Conservation (phyloP, 768 basidiomycete species). For the Lactarius evosmus region DNA sequence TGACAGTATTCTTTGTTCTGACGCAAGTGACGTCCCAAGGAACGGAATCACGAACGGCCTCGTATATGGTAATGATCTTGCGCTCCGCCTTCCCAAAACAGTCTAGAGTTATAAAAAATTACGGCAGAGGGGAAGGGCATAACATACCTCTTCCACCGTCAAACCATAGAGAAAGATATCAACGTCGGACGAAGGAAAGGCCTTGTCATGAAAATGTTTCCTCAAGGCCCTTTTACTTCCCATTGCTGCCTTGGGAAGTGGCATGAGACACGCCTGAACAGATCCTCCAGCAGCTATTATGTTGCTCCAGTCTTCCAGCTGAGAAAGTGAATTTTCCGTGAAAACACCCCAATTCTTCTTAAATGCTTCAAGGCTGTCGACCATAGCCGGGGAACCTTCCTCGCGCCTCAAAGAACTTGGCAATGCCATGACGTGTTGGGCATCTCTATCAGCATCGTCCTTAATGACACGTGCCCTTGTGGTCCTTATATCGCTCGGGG, state of each 20-base stretch:
- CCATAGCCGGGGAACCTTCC: constrained; percentile 51
- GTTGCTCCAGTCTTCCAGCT: constrained; percentile 59
- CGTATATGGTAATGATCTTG: constrained; percentile 57
- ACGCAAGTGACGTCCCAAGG: constrained; percentile 69
- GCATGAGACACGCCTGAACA: constrained; percentile 54
- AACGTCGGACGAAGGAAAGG: constrained; percentile 59
- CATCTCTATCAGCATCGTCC: constrained; percentile 43
- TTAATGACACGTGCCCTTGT: constrained; percentile 50
- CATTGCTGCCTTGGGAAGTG: constrained; percentile 47
- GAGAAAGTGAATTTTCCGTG: constrained; percentile 57
- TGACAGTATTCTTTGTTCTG: constrained; percentile 61
- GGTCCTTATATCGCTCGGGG: constrained; percentile 46
- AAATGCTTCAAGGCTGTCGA: constrained; percentile 52
- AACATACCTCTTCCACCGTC: constrained; percentile 47
- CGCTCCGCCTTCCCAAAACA: constrained; percentile 46
- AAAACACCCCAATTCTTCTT: constrained; percentile 63
- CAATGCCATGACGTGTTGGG: constrained; percentile 56
- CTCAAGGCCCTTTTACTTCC: constrained; percentile 54
- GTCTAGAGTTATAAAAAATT: not conserved
- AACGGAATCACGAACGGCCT: constrained; percentile 61
- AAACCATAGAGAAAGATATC: constrained; percentile 63
- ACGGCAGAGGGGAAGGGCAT: not conserved
- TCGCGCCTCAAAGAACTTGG: constrained; percentile 42
- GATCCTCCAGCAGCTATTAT: constrained; percentile 61
- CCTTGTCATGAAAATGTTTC: constrained; percentile 53